Percentiles rank a stretch among this genome's conserved stretches.
phyloP scores from a whole-genome alignment of 2,329 filamentous ascomycete species.

The Alternaria dauci region DNA sequence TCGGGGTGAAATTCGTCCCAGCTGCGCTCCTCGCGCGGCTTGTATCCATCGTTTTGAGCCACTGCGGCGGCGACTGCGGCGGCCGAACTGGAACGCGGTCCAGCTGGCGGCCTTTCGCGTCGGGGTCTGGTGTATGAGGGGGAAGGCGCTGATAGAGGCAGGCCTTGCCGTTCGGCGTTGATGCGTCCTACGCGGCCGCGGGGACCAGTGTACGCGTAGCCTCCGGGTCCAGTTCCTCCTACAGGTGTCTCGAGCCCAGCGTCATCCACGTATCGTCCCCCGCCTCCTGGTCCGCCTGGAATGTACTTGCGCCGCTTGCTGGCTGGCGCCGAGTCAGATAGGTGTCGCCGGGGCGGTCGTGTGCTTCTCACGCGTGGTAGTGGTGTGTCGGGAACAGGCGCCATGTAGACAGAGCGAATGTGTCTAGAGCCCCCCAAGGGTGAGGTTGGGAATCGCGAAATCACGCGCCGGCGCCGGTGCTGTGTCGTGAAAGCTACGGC shows the following conservation, averaged over 20 bases:
- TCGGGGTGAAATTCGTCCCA: slow-evolving; percentile 99
- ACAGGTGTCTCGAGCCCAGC: slow-evolving; percentile 69
- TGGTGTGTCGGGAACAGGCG: slow-evolving; percentile 48
- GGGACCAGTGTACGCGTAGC: slow-evolving; percentile 61
- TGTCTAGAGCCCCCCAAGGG: slow-evolving; percentile 35
- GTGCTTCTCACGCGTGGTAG: slow-evolving; percentile 48
- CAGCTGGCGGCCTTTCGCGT: slow-evolving; percentile 53
- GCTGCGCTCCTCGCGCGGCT: slow-evolving; percentile 92
- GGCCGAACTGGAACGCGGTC: slow-evolving; percentile 82
- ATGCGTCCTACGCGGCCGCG: slow-evolving; percentile 64
- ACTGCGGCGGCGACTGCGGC: slow-evolving; percentile 87
- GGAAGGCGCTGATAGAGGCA: slow-evolving; percentile 57
- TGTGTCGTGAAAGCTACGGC: slow-evolving; percentile 34
- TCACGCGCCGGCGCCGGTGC: slow-evolving; percentile 41
- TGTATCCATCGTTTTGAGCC: slow-evolving; percentile 93
- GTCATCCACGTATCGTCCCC: slow-evolving; percentile 82
- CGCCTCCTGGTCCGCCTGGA: slow-evolving; percentile 85
- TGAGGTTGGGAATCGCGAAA: slow-evolving; percentile 28
- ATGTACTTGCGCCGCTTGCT: slow-evolving; percentile 70
- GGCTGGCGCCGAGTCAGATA: slow-evolving; percentile 54
- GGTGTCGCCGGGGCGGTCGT: slow-evolving; percentile 43
- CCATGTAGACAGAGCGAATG: slow-evolving; percentile 45
- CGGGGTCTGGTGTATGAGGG: slow-evolving; percentile 54
- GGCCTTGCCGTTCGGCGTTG: slow-evolving; percentile 53
- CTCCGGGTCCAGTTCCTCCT: slow-evolving; percentile 58